Conservation (phyloP, 1,284 basidiomycete species). For the Ceratobasidium theobromae region DNA sequence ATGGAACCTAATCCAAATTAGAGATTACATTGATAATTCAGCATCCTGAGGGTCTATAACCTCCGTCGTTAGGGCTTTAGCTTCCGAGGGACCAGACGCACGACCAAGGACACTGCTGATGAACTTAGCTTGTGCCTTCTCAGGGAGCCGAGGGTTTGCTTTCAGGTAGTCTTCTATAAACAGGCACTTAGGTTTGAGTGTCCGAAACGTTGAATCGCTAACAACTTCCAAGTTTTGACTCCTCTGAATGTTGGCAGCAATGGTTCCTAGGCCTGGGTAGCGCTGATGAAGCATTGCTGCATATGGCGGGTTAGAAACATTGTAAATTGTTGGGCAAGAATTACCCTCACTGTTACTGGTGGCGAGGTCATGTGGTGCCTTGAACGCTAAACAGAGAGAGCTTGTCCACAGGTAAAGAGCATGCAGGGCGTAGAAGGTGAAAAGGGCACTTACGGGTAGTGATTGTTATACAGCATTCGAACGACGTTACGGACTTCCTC, state of each 20-base stretch:
- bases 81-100: not conserved
- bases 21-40: too few species aligned
- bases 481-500: not conserved
- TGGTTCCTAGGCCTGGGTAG: not conserved
- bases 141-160: not conserved
- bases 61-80: not conserved
- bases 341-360: too few species aligned
- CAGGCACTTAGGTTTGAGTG: conserved; percentile 9
- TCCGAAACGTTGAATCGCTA: conserved; percentile 1
- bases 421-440: too few species aligned
- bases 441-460: not conserved
- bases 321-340: not conserved
- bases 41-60: too few species aligned
- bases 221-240: not conserved
- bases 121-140: not conserved
- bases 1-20: too few species aligned
- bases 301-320: not conserved
- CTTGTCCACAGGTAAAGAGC: too few species aligned
- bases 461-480: not conserved
- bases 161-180: conserved; percentile 5
- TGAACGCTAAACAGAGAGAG: not conserved
- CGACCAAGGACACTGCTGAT: conserved; percentile 16
- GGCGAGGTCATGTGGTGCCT: not conserved
- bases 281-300: not conserved
- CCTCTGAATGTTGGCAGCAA: not conserved